These are phyloP conservation scores for Osmanthus fragrans DNA, from an alignment of 257 asterid species.

Conservation along the genomic window DNA sequence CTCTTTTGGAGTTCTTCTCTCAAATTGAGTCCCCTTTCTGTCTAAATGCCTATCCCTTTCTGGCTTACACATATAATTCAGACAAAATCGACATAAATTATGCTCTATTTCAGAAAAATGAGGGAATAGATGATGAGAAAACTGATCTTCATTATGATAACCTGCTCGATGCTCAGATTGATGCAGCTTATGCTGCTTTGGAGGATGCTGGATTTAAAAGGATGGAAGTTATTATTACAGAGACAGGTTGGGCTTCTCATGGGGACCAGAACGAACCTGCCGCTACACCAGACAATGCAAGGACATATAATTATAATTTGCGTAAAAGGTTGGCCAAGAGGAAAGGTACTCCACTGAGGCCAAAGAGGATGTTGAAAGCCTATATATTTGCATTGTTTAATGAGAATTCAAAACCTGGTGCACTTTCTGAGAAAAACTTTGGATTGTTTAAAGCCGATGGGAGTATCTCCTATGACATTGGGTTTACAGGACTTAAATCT, in stretches of 20 bases:
- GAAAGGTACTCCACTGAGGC: slow-evolving; percentile 95
- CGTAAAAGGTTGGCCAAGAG: slow-evolving; percentile 81
- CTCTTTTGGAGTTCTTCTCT: slow-evolving; percentile 78
- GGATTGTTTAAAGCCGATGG: slow-evolving; percentile 90
- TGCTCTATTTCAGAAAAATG: slow-evolving; percentile 73
- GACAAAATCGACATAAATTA: slow-evolving; percentile 79
- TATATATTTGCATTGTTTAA: slow-evolving; percentile 88
- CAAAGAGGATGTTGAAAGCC: slow-evolving; percentile 67
- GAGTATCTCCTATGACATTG: slow-evolving; percentile 76
- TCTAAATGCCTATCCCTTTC: slow-evolving; percentile 88
- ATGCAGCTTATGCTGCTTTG: slow-evolving; percentile 90
- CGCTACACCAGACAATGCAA: slow-evolving; percentile 72
- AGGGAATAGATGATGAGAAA: slow-evolving; percentile 66
- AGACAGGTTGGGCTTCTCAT: slow-evolving; percentile 98
- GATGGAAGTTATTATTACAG: slow-evolving; percentile 91
- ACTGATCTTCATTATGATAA: slow-evolving; percentile 78
- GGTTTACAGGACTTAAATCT: slow-evolving; percentile 68
- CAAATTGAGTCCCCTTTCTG: slow-evolving; percentile 85
- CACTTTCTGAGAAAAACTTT: slow-evolving; percentile 70
- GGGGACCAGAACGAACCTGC: slow-evolving; percentile 89
- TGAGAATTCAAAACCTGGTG: slow-evolving; percentile 74
- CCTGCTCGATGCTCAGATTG: slow-evolving; percentile 95
- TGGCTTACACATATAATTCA: slow-evolving; percentile 69
- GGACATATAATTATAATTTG: slow-evolving; percentile 75
- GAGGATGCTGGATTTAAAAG: slow-evolving; percentile 69